Evolutionary conservation across 345 rosid species (phyloP).

Genomic region (Sisymbrium altissimum): DNA sequence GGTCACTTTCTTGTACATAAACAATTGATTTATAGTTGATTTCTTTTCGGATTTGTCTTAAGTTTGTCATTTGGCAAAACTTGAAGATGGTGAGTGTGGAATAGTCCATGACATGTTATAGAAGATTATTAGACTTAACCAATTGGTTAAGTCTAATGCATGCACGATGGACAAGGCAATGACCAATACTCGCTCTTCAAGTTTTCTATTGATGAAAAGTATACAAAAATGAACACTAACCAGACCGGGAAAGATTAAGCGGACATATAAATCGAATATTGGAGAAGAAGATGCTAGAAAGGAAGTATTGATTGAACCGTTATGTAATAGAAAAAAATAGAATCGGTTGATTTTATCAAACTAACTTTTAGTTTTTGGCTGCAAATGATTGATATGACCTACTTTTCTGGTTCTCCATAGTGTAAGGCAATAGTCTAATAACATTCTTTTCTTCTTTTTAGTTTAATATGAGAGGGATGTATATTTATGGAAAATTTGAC

Average conservation of each 20-base stretch:
- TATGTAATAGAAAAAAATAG: background rate
- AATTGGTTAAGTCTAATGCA: too few relatives aligned
- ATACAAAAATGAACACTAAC: background rate
- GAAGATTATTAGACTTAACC: too few relatives aligned
- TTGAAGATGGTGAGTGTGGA: constrained; percentile 12
- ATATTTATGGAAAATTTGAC: too few relatives aligned
- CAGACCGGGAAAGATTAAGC: background rate
- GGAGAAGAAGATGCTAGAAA: background rate
- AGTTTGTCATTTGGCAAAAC: background rate
- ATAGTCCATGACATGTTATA: constrained; percentile 20
- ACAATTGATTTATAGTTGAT: background rate
- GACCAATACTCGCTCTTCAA: background rate
- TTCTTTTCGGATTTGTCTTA: background rate
- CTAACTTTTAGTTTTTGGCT: background rate
- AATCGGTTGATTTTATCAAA: background rate
- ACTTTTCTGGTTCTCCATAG: too few relatives aligned
- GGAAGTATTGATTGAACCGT: background rate
- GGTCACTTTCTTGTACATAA: constrained; percentile 25
- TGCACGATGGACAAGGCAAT: constrained; percentile 8
- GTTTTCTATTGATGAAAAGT: background rate
- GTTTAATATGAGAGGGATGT: too few relatives aligned
- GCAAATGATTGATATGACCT: background rate
- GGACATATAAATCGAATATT: background rate
- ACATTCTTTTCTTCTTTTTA: too few relatives aligned
- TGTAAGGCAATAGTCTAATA: too few relatives aligned